Conservation (phyloP, 2,329 filamentous ascomycete species). For the Myriosclerotinia curreyana region DNA sequence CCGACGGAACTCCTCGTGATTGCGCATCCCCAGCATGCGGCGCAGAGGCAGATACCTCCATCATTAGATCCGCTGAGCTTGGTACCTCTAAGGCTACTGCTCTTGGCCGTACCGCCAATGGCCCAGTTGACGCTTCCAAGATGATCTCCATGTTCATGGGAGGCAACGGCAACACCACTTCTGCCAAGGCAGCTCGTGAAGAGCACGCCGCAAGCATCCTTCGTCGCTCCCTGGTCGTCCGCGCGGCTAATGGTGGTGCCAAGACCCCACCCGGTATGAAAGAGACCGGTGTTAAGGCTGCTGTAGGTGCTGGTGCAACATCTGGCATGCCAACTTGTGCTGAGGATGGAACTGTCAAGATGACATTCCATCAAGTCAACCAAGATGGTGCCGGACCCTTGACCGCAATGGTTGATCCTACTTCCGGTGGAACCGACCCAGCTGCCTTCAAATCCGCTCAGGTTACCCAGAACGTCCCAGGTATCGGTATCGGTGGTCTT, state of each 20-base stretch:
- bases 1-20: constrained; percentile 65
- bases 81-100: constrained; percentile 52
- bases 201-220: constrained; percentile 66
- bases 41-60: constrained; percentile 67
- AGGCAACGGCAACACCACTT: constrained; percentile 41
- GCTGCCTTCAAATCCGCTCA: constrained; percentile 57
- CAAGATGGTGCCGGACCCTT: constrained; percentile 67
- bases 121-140: constrained; percentile 53
- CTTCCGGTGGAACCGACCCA: constrained; percentile 60
- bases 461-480: constrained; percentile 63
- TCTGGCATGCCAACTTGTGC: constrained; percentile 56
- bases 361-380: constrained; percentile 70
- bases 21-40: constrained; percentile 60
- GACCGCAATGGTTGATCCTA: constrained; percentile 57
- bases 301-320: constrained; percentile 52
- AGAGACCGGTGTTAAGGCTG: constrained; percentile 54
- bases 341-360: constrained; percentile 58
- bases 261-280: constrained; percentile 47
- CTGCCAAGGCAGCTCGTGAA: constrained; percentile 60
- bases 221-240: constrained; percentile 39
- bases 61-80: constrained; percentile 62
- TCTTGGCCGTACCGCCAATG: constrained; percentile 61
- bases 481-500: constrained; percentile 44
- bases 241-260: constrained; percentile 42
- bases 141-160: constrained; percentile 62